A percentile compares a stretch with the other conserved stretches of the same genome.
phyloP scores from a whole-genome alignment of 345 rosid genomes.

The Salix brachista region DNA sequence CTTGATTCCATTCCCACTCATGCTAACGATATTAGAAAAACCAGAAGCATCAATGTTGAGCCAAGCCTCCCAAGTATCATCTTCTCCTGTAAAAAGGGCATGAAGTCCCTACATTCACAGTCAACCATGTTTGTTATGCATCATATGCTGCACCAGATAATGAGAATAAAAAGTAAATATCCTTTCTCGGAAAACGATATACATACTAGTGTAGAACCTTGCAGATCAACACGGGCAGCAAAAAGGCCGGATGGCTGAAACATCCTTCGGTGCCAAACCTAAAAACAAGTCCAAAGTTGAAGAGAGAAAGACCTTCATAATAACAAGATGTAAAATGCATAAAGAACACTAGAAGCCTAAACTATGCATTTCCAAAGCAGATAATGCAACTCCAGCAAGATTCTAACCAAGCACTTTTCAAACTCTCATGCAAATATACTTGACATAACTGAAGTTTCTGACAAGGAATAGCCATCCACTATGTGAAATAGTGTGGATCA shows the following conservation, averaged over 20 bases:
- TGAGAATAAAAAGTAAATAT: not conserved
- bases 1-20: slow-evolving; percentile 69
- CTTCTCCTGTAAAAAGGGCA: slow-evolving; percentile 91
- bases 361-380: slow-evolving; percentile 1
- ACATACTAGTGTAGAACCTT: slow-evolving; percentile 75
- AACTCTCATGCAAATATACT: not conserved
- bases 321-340: not conserved
- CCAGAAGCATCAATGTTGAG: slow-evolving; percentile 79
- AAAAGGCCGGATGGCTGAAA: slow-evolving; percentile 90
- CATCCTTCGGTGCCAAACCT: slow-evolving; percentile 97
- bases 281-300: slow-evolving; percentile 18
- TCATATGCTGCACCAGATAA: slow-evolving; percentile 7
- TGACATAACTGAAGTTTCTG: not conserved
- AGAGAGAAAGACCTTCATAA: not conserved
- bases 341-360: not conserved
- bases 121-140: slow-evolving; percentile 8
- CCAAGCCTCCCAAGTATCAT: slow-evolving; percentile 96
- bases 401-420: not conserved
- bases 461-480: not conserved
- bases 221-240: slow-evolving; percentile 96
- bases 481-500: not conserved
- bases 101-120: slow-evolving; percentile 69
- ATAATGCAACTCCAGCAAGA: not conserved
- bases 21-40: slow-evolving; percentile 56
- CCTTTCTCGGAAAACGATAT: slow-evolving; percentile 11